Conservation (phyloP, 768 basidiomycete species). For the Pisolithus orientalis region DNA sequence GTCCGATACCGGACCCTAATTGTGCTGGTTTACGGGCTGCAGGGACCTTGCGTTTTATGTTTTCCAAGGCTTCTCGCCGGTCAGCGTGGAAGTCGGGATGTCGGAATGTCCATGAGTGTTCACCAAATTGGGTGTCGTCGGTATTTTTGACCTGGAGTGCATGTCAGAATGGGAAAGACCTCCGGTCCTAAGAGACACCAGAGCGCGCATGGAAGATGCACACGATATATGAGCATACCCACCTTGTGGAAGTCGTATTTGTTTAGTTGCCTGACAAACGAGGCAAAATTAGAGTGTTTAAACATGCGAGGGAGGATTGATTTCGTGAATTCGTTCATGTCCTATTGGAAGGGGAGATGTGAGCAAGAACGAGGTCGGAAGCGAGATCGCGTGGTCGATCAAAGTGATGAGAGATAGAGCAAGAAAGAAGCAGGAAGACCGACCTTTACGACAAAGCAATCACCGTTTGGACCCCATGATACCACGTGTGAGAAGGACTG, state of each 20-base stretch:
- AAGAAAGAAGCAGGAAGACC: neutral
- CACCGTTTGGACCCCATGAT: constrained; percentile 77
- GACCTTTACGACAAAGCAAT: constrained; percentile 86
- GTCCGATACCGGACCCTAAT: constrained; percentile 16
- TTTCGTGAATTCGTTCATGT: constrained; percentile 96
- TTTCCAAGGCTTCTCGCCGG: constrained; percentile 50
- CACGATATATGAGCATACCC: constrained; percentile 9
- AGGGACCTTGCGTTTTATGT: constrained; percentile 58
- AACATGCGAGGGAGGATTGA: constrained; percentile 86
- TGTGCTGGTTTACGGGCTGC: constrained; percentile 26
- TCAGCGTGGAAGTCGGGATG: constrained; percentile 49
- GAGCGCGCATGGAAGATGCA: neutral
- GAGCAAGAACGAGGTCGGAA: neutral
- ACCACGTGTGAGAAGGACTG: constrained; percentile 65
- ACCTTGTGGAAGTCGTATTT: constrained; percentile 97
- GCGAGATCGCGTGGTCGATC: neutral
- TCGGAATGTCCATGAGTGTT: constrained; percentile 51
- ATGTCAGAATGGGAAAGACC: neutral
- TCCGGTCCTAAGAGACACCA: no score
- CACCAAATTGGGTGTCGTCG: constrained; percentile 69
- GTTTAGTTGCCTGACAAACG: constrained; percentile 88
- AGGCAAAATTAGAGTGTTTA: constrained; percentile 93
- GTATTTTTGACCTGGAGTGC: constrained; percentile 64
- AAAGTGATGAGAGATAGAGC: constrained; percentile 2
- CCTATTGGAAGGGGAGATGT: constrained; percentile 32